These are phyloP conservation scores for Aureobasidium uvarum DNA, from an alignment of 2,329 filamentous ascomycete species.

Conservation along the genomic window DNA sequence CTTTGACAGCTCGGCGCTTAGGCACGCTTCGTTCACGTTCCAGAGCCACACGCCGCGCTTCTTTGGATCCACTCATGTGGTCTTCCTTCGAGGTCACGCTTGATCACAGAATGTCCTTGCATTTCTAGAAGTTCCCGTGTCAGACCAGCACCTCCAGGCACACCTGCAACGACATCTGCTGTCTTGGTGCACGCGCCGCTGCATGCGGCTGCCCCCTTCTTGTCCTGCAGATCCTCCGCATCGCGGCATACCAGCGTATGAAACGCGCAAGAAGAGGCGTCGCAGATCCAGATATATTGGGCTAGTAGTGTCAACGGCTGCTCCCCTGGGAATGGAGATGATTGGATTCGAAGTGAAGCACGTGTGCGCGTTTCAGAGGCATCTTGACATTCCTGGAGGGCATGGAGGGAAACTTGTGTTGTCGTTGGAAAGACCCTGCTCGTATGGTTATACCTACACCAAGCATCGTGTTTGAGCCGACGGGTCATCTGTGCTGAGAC, in stretches of 20 bases:
- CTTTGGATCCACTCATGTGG: constrained; percentile 16
- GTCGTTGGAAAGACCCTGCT: constrained; percentile 1
- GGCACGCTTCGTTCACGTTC: constrained; percentile 23
- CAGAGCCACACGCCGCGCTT: constrained; percentile 13
- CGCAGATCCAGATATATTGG: constrained; percentile 25
- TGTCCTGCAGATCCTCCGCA: constrained; percentile 22
- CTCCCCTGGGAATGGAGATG: background rate
- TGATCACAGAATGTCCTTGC: constrained; percentile 3
- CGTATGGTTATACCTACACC: too few relatives aligned
- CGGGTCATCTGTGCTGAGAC: too few relatives aligned
- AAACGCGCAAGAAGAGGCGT: constrained; percentile 24
- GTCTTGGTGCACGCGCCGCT: background rate
- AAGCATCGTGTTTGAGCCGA: background rate
- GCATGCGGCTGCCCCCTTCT: background rate
- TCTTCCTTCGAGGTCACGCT: background rate
- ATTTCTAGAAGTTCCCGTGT: constrained; percentile 1
- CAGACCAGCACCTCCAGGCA: background rate
- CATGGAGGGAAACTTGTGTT: background rate
- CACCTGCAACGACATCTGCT: background rate
- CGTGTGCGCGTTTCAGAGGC: constrained; percentile 5
- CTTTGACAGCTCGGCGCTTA: constrained; percentile 25
- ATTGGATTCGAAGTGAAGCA: background rate
- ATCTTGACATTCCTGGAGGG: background rate
- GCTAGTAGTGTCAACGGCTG: constrained; percentile 6
- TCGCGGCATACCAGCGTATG: constrained; percentile 10